Base-by-base conservation (phyloP, 2,329 filamentous ascomycete genomes). In the Penicillium sp. region DNA sequence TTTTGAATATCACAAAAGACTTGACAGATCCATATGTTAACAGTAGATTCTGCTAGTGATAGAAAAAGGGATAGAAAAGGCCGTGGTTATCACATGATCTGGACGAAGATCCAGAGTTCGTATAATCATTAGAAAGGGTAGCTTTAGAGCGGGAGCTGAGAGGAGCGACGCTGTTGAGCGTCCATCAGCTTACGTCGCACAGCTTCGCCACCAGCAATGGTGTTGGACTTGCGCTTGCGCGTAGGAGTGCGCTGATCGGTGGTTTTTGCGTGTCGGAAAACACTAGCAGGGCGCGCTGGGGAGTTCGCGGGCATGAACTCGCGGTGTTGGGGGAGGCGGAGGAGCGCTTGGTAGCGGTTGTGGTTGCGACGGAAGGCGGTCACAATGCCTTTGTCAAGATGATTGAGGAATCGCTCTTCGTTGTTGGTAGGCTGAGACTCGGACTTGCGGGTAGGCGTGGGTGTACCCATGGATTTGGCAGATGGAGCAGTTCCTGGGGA, bases 321-420 rank as follows among this genome's bases (percentile, higher is more conserved):
- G 45, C 72, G 69, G 58, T 78, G 72, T 53, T 77, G 73, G 24
- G 75, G 77, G 78, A 71, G 70, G 60, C 78, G 74, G 63, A 79
- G 73, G 66, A 78, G 65, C 55, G 79, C 68, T 63, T 81, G 72
- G 67, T 83, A 75, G 57, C 76, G 71, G 66, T 75, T 76, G 64
- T 82, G 78, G 58, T 83, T 82, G 40, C 77, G 79, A 52, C 89
- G 89, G 79, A 94, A 95, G 1, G 89, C 88, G 36, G 88, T 88
- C 34, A 94, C 89, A 13, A 88, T 84, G 53, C 86, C 83, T 60
- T 85, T 83, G 64, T 88, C 85, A 38, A 92, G 84, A 61, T 88
- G 86, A 50, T 81, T 80, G n/a, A 88, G 75, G 50, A 88, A 79
- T 24, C 81, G 79, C 56, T 84, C 76, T 3, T 74, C 72, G 45